phyloP scores from a whole-genome alignment of 169 alveolate species.

The Plasmodium ovale region DNA sequence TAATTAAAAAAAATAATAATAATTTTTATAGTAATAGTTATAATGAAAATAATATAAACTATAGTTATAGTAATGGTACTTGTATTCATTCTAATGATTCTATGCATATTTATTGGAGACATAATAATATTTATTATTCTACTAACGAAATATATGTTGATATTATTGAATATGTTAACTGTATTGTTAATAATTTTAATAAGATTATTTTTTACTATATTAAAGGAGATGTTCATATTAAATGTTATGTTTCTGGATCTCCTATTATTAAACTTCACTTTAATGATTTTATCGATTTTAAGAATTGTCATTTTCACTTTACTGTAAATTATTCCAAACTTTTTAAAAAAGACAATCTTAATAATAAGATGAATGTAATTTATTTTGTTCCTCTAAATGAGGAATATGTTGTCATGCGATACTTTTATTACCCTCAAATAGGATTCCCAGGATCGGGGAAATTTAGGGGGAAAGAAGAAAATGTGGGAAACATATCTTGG shows the following conservation, averaged over 20 bases:
- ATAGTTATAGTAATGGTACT: conserved; percentile 49
- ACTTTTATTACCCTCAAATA: too few relatives aligned
- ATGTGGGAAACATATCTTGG: not conserved
- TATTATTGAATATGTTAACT: conserved; percentile 32
- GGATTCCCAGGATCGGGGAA: not conserved
- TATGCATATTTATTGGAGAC: conserved; percentile 46
- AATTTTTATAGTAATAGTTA: not conserved
- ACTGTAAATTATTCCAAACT: conserved; percentile 28
- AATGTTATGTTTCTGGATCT: conserved; percentile 9
- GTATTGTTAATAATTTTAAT: conserved; percentile 29
- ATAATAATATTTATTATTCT: conserved; percentile 6
- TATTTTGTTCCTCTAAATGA: conserved; percentile 42
- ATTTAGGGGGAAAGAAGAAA: not conserved
- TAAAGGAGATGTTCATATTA: conserved; percentile 38
- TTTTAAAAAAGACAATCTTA: not conserved
- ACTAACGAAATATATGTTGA: conserved; percentile 60
- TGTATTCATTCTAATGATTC: conserved; percentile 11
- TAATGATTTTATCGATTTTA: conserved; percentile 14
- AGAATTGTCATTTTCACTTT: conserved; percentile 40
- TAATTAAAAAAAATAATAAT: conserved; percentile 9
- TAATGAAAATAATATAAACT: conserved; percentile 39
- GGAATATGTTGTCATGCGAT: conserved; percentile 30
- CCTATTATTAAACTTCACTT: conserved; percentile 35
- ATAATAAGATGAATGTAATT: conserved; percentile 5
- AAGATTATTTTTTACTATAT: conserved; percentile 26